Evolutionary conservation across 768 basidiomycete species (phyloP).

Genomic region (Leccinum broughii): DNA sequence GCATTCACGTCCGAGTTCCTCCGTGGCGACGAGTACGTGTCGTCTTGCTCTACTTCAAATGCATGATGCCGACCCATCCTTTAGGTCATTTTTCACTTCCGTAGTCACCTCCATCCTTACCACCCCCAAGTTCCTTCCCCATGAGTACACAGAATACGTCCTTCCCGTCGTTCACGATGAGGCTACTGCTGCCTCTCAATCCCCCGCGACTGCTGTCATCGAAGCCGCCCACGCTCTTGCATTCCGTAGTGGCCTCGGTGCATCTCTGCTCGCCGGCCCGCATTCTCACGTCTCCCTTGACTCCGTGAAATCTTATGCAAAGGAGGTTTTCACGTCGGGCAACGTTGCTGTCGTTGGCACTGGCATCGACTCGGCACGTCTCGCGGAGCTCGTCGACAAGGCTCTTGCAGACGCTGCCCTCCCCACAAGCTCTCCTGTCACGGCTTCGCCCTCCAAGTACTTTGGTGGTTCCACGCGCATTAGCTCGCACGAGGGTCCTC

Average conservation of each 20-base stretch:
- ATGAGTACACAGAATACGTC: conserved; percentile 77
- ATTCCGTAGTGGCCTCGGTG: conserved; percentile 93
- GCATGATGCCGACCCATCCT: background rate
- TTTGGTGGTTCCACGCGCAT: conserved; percentile 88
- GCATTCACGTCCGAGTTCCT: conserved; percentile 94
- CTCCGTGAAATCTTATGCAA: conserved; percentile 75
- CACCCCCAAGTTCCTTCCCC: conserved; percentile 77
- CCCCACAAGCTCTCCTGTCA: conserved; percentile 38
- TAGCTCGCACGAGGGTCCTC: conserved; percentile 56
- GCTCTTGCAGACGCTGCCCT: conserved; percentile 48
- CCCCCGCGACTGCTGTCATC: conserved; percentile 70
- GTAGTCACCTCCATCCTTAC: conserved; percentile 83
- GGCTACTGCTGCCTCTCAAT: conserved; percentile 53
- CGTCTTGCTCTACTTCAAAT: background rate
- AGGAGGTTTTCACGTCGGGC: conserved; percentile 68
- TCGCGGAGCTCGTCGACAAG: conserved; percentile 71
- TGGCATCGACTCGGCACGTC: conserved; percentile 72
- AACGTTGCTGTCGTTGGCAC: conserved; percentile 88
- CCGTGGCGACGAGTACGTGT: conserved; percentile 90
- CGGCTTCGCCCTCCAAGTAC: conserved; percentile 43
- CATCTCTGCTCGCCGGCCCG: conserved; percentile 81
- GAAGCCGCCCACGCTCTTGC: conserved; percentile 89
- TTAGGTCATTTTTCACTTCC: conserved; percentile 86
- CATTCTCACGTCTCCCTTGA: conserved; percentile 61
- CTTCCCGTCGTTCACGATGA: conserved; percentile 72